Percentiles rank a stretch among this genome's conserved stretches.
phyloP scores from a whole-genome alignment of 1,284 basidiomycete species.

The Mycena sp. region DNA sequence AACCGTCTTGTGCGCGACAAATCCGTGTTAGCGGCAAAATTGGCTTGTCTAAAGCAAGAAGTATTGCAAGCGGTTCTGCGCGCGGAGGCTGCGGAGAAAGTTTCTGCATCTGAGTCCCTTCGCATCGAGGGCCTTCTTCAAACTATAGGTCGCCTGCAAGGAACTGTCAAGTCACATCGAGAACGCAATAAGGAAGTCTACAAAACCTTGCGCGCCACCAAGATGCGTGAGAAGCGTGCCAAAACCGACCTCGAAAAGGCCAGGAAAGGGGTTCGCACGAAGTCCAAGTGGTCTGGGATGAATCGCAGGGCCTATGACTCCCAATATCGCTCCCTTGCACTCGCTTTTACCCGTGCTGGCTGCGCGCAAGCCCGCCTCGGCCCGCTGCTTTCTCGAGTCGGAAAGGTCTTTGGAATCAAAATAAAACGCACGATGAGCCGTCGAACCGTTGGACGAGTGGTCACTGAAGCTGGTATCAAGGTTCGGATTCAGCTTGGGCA shows the following conservation, averaged over 20 bases:
- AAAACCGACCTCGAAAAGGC: too few relatives aligned
- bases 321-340: neutral
- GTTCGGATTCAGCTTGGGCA: neutral
- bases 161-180: neutral
- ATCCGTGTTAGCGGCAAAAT: neutral
- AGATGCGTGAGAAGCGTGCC: neutral
- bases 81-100: neutral
- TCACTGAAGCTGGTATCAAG: neutral
- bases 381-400: neutral
- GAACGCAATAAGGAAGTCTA: neutral
- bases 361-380: constrained; percentile 18
- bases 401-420: neutral
- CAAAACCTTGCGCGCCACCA: neutral
- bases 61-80: neutral
- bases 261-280: neutral
- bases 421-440: neutral
- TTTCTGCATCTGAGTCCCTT: neutral
- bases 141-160: neutral
- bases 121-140: neutral
- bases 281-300: neutral
- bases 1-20: neutral
- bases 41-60: neutral
- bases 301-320: neutral
- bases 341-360: constrained; percentile 2
- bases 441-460: neutral